A percentile compares a stretch with the other conserved stretches of the same genome.
Evolutionary conservation across 2,329 filamentous ascomycete species (phyloP).

Genomic region (Blastomyces gilchristii): DNA sequence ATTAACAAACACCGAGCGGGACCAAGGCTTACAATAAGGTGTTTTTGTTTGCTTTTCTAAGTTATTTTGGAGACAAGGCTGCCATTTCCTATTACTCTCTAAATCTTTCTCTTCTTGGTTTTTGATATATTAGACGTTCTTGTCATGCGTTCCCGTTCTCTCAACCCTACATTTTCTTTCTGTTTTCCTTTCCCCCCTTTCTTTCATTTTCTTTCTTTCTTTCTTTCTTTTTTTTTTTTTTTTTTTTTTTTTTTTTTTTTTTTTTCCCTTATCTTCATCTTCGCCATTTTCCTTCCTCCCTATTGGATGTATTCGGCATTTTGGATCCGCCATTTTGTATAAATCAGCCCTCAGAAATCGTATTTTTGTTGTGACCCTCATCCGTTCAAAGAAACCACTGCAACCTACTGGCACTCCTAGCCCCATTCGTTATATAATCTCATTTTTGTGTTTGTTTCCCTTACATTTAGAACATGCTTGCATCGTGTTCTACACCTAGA

Average conservation of each 20-base stretch:
- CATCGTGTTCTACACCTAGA: not conserved
- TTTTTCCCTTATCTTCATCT: not conserved
- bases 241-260: not conserved
- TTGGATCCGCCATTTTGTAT: not conserved
- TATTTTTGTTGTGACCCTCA: not conserved
- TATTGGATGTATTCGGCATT: not conserved
- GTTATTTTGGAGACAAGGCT: not conserved
- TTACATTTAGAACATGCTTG: not conserved
- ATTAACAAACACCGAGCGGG: not conserved
- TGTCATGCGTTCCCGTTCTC: not conserved
- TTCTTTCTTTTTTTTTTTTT: too few species aligned
- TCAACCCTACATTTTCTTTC: not conserved
- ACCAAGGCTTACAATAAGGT: not conserved
- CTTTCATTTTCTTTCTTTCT: not conserved
- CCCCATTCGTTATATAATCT: not conserved
- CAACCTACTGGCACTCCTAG: not conserved
- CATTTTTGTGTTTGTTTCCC: not conserved
- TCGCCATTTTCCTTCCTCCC: not conserved
- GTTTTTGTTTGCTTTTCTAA: not conserved
- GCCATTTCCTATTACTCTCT: not conserved
- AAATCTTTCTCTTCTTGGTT: not conserved
- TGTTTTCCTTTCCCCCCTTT: not conserved
- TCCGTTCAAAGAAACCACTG: not conserved
- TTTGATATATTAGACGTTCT: not conserved
- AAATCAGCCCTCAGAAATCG: not conserved